phyloP scores from a whole-genome alignment of 176 grass and related monocot genomes.

The Carex pumila region DNA sequence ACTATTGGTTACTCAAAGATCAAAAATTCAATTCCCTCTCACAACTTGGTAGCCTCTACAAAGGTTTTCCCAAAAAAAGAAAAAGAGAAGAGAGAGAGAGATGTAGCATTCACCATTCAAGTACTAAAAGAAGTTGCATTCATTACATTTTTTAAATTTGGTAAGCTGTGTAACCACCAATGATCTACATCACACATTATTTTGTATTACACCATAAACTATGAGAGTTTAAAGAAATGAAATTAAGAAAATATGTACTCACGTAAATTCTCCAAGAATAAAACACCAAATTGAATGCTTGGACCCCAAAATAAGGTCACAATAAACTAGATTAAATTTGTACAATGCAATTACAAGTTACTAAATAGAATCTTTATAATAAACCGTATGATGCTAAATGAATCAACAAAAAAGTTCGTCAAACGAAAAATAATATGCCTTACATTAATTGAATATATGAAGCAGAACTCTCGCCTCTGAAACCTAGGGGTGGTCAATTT shows the following conservation, averaged over 20 bases:
- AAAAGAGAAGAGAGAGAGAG: background rate
- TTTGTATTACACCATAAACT: background rate
- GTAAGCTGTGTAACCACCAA: background rate
- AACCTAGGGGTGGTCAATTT: conserved; percentile 10
- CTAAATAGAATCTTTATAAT: background rate
- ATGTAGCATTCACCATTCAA: background rate
- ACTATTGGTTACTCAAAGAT: too few species aligned
- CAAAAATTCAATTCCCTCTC: too few species aligned
- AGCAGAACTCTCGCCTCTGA: background rate
- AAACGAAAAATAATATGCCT: background rate
- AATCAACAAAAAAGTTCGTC: background rate
- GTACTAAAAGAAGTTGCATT: background rate
- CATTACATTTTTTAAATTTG: background rate
- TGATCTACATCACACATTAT: background rate
- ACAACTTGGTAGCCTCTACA: too few species aligned
- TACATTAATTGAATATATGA: background rate
- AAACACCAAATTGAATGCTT: background rate
- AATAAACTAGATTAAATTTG: background rate
- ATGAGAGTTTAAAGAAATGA: background rate
- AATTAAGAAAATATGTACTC: background rate
- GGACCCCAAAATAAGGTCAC: background rate
- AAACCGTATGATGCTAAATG: background rate
- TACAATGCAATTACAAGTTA: background rate
- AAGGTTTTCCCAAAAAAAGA: too few species aligned
- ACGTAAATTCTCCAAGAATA: background rate